phyloP scores from a whole-genome alignment of 1,284 basidiomycete genomes.

The Cryptococcus sp. region DNA sequence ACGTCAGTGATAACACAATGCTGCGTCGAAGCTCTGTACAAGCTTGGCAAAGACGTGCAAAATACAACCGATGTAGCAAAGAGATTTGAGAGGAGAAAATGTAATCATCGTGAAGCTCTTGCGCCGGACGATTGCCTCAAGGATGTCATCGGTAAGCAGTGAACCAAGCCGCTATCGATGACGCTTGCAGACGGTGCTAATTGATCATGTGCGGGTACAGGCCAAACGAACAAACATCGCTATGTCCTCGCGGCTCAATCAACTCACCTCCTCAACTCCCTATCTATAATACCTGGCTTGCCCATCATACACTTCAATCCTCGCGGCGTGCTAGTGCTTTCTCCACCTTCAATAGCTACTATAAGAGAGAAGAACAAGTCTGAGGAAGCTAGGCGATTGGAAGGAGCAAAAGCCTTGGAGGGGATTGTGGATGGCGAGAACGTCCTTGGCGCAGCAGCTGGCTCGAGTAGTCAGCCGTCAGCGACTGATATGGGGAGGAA shows the following conservation, averaged over 20 bases:
- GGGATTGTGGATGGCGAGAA: conserved; percentile 44
- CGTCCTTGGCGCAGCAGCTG: conserved; percentile 58
- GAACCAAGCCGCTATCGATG: no score
- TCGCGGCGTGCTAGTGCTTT: conserved; percentile 86
- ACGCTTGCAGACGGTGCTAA: no score
- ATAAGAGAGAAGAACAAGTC: conserved; percentile 67
- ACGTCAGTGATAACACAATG: conserved; percentile 92
- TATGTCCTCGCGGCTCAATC: conserved; percentile 84
- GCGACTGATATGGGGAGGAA: conserved; percentile 58
- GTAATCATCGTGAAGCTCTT: conserved; percentile 85
- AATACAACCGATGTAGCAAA: conserved; percentile 83
- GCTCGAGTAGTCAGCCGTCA: conserved; percentile 52
- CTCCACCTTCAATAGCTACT: conserved; percentile 78
- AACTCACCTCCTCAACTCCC: conserved; percentile 63
- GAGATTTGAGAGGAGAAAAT: conserved; percentile 85
- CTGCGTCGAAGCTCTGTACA: conserved; percentile 85
- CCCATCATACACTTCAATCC: conserved; percentile 82
- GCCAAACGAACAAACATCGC: conserved; percentile 83
- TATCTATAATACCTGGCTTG: conserved; percentile 73
- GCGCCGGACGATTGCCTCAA: conserved; percentile 79
- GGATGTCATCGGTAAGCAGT: conserved; percentile 71
- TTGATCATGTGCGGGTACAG: conserved; percentile 55
- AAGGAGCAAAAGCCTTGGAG: conserved; percentile 36
- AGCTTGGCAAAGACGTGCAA: conserved; percentile 70
- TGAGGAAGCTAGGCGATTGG: conserved; percentile 50